These are phyloP conservation scores for Cnidoscolus chayamansa DNA, from an alignment of 441 rosid genomes.

Conservation along the genomic window DNA sequence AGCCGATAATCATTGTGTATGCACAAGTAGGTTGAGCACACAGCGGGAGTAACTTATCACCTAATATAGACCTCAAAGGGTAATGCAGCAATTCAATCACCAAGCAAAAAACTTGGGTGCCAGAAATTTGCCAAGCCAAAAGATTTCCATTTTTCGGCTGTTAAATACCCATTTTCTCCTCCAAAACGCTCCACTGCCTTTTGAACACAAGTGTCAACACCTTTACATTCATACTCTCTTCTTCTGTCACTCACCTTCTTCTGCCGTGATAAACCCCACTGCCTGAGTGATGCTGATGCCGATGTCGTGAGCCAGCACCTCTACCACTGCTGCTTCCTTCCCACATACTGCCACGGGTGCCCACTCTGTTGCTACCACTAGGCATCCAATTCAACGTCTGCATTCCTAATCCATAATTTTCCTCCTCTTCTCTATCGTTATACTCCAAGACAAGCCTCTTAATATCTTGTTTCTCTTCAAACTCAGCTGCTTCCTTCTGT, in stretches of 20 bases:
- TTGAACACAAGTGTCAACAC: neutral
- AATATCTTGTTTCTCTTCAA: conserved; percentile 97
- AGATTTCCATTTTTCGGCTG: neutral
- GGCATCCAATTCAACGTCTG: conserved; percentile 74
- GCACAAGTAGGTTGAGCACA: neutral
- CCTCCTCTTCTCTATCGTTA: conserved; percentile 96
- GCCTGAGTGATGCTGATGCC: conserved; percentile 66
- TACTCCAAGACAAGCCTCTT: conserved; percentile 95
- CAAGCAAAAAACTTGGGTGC: neutral
- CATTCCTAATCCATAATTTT: conserved; percentile 70
- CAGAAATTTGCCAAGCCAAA: neutral
- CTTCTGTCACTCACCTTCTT: conserved; percentile 39
- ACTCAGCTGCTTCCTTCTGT: conserved; percentile 97
- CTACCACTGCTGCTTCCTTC: conserved; percentile 58
- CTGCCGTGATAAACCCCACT: conserved; percentile 65
- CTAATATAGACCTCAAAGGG: neutral
- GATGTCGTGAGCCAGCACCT: conserved; percentile 58
- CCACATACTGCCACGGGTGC: conserved; percentile 45
- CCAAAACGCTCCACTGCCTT: neutral
- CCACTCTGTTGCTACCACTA: conserved; percentile 55
- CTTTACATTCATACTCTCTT: conserved; percentile 7
- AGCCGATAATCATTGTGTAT: no score
- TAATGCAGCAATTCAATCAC: neutral
- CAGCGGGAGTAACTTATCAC: neutral
- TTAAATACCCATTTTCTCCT: neutral